A percentile compares a stretch with the other conserved stretches of the same genome.
Evolutionary conservation across 495 filamentous ascomycete genomes (phyloP).

Genomic region (Penicillium robsamsonii): DNA sequence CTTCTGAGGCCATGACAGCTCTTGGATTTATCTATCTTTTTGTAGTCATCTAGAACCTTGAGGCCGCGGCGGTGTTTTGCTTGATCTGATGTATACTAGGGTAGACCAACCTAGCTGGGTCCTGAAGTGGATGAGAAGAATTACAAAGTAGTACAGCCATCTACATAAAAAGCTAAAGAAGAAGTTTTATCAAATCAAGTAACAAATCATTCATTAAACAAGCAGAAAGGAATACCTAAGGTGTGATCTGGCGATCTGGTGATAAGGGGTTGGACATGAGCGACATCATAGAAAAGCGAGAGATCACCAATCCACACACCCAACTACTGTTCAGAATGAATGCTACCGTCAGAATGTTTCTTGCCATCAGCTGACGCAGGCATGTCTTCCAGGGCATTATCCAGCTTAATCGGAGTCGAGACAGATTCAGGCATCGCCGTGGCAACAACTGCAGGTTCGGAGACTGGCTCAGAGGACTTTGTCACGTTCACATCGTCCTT

Average conservation of each 20-base stretch:
- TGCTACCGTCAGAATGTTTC: slow-evolving; percentile 28
- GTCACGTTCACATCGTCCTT: neutral
- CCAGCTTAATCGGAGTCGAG: slow-evolving; percentile 16
- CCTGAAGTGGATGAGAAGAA: no score
- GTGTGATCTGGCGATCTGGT: neutral
- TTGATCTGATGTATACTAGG: no score
- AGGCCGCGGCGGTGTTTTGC: no score
- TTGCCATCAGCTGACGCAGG: slow-evolving; percentile 36
- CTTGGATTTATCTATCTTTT: no score
- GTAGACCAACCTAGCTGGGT: no score
- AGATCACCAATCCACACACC: neutral
- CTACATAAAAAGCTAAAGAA: neutral
- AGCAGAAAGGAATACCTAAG: neutral
- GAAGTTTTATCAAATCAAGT: neutral
- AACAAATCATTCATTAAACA: neutral
- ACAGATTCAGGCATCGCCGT: slow-evolving; percentile 6
- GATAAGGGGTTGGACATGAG: neutral
- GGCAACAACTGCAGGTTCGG: slow-evolving; percentile 6
- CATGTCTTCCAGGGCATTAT: slow-evolving; percentile 27
- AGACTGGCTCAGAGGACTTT: neutral
- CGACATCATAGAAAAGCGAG: neutral
- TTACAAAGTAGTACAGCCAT: neutral
- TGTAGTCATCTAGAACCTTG: no score
- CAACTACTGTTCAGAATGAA: slow-evolving; percentile 8
- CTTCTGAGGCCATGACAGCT: no score